phyloP scores from a whole-genome alignment of 768 basidiomycete genomes.

The Suillus paluster region DNA sequence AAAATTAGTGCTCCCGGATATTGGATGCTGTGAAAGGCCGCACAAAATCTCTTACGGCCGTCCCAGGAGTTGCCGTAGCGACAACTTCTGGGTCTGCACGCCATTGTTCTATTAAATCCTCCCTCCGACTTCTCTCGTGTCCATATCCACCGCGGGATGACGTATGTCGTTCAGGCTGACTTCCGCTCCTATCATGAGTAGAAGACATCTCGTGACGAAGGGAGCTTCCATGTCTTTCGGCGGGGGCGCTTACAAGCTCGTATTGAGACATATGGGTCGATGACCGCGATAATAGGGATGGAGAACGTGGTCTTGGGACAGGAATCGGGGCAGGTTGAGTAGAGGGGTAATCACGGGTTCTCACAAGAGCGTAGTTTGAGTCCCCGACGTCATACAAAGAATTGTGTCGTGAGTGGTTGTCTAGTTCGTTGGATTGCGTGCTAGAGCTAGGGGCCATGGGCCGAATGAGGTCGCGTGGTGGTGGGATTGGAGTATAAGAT shows the following conservation, averaged over 20 bases:
- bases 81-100: constrained; percentile 30
- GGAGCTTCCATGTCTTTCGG: constrained; percentile 25
- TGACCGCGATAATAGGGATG: constrained; percentile 30
- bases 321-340: constrained; percentile 13
- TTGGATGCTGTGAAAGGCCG: constrained; percentile 13
- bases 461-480: constrained; percentile 23
- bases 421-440: constrained; percentile 18
- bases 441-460: constrained; percentile 20
- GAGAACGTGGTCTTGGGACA: constrained; percentile 17
- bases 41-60: constrained; percentile 22
- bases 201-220: constrained; percentile 30
- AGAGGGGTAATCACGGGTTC: constrained; percentile 36
- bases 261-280: constrained; percentile 38
- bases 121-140: constrained; percentile 28
- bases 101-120: constrained; percentile 35
- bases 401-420: constrained; percentile 10
- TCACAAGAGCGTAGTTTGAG: constrained; percentile 23
- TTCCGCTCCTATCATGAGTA: constrained; percentile 26
- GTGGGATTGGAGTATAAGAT: constrained; percentile 24
- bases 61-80: constrained; percentile 19
- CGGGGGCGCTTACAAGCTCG: constrained; percentile 29
- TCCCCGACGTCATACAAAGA: not conserved
- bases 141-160: constrained; percentile 21
- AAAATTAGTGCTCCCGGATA: constrained; percentile 15
- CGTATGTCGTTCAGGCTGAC: constrained; percentile 24